These are phyloP conservation scores for Populus hybrid DNA, from an alignment of 441 rosid species.

Conservation along the genomic window DNA sequence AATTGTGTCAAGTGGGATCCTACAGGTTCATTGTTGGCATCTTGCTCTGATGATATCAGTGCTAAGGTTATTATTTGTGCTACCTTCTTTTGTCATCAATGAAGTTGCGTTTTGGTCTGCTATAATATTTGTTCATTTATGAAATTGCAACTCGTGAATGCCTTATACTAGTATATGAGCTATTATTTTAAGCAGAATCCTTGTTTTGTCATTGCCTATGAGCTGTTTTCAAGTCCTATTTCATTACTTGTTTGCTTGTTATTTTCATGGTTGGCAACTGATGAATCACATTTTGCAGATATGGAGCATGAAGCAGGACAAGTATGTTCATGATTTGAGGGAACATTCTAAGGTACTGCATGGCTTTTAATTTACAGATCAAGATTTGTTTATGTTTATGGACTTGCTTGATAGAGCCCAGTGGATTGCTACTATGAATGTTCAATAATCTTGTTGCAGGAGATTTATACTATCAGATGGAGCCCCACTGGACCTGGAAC, in stretches of 20 bases:
- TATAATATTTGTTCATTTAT: too few species aligned
- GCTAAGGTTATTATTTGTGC: constrained; percentile 61
- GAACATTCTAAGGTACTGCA: constrained; percentile 73
- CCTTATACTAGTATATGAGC: not conserved
- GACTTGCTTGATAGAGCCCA: not conserved
- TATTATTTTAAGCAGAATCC: not conserved
- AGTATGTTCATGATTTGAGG: constrained; percentile 77
- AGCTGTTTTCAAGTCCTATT: too few species aligned
- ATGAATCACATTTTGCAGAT: constrained; percentile 47
- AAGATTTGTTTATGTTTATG: not conserved
- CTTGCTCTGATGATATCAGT: constrained; percentile 94
- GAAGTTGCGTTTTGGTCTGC: too few species aligned
- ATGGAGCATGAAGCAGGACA: constrained; percentile 85
- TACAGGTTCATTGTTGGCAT: constrained; percentile 83
- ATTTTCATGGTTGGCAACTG: not conserved
- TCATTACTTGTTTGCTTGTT: constrained; percentile 4
- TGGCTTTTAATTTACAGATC: not conserved
- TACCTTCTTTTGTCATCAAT: not conserved
- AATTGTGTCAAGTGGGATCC: constrained; percentile 99
- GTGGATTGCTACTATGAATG: not conserved
- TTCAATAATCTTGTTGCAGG: constrained; percentile 42
- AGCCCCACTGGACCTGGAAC: constrained; percentile 94
- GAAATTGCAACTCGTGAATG: too few species aligned
- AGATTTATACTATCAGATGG: constrained; percentile 96
- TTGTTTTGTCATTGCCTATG: not conserved